A percentile compares a stretch with the other conserved stretches of the same genome.
Conservation (phyloP, 345 rosid genomes). For the Corchorus capsularis region DNA sequence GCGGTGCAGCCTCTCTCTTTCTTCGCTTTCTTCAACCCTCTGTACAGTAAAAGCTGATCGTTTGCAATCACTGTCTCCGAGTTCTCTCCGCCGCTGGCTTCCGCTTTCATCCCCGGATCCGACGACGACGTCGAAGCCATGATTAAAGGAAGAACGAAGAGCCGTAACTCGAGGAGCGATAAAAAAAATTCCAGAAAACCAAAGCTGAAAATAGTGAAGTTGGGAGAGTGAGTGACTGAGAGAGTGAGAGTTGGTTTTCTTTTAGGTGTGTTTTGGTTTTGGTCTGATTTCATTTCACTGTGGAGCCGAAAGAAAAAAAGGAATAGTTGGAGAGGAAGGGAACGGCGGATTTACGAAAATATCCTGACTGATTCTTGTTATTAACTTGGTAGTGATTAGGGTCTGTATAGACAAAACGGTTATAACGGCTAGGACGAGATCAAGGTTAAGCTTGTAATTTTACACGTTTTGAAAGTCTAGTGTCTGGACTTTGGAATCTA, state of each 20-base stretch:
- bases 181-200: conserved; percentile 22
- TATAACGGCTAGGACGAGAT: conserved; percentile 57
- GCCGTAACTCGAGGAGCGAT: conserved; percentile 40
- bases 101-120: conserved; percentile 81
- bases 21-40: conserved; percentile 89
- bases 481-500: conserved; percentile 2
- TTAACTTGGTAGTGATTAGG: conserved; percentile 19
- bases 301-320: conserved; percentile 8
- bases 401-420: conserved; percentile 11
- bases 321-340: neutral
- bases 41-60: conserved; percentile 78
- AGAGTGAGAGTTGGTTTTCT: conserved; percentile 26
- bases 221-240: conserved; percentile 17
- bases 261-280: neutral
- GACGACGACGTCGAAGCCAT: conserved; percentile 86
- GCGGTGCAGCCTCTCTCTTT: conserved; percentile 98
- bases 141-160: conserved; percentile 11
- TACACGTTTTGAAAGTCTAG: neutral
- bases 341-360: conserved; percentile 24
- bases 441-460: conserved; percentile 35
- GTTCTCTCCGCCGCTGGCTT: conserved; percentile 51
- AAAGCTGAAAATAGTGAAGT: conserved; percentile 20
- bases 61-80: conserved; percentile 73
- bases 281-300: conserved; percentile 19
- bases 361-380: conserved; percentile 20